These are phyloP conservation scores for Alternaria sp. DNA, from an alignment of 2,329 filamentous ascomycete genomes.

Conservation along the genomic window DNA sequence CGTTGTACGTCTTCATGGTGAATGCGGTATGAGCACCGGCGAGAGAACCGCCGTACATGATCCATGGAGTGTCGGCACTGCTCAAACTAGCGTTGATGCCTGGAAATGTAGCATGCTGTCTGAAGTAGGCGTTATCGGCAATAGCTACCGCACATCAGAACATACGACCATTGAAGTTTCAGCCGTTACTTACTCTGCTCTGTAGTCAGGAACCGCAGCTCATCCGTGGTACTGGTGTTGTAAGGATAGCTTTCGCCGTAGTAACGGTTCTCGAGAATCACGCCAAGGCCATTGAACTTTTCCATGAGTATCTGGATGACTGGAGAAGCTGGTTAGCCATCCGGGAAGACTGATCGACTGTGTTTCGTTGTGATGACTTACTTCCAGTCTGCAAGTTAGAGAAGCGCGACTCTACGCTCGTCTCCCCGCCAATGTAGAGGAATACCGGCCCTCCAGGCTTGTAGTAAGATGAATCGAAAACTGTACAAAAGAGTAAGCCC, in stretches of 20 bases:
- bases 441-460: slow-evolving; percentile 60
- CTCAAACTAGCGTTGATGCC: slow-evolving; percentile 52
- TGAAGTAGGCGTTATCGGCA: slow-evolving; percentile 61
- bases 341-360: not conserved
- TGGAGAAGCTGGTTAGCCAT: slow-evolving; percentile 15
- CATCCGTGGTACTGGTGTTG: slow-evolving; percentile 56
- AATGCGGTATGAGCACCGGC: slow-evolving; percentile 55
- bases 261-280: slow-evolving; percentile 61
- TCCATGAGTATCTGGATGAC: slow-evolving; percentile 63
- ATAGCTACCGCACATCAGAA: slow-evolving; percentile 42
- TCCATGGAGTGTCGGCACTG: slow-evolving; percentile 55
- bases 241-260: slow-evolving; percentile 59
- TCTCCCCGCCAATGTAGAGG: slow-evolving; percentile 57
- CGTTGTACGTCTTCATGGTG: slow-evolving; percentile 55
- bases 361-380: slow-evolving; percentile 19
- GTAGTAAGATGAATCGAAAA: slow-evolving; percentile 61
- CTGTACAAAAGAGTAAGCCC: not conserved
- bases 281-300: slow-evolving; percentile 60
- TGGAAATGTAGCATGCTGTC: slow-evolving; percentile 55
- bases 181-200: slow-evolving; percentile 50
- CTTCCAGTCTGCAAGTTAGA: slow-evolving; percentile 51
- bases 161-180: fast-evolving
- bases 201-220: slow-evolving; percentile 58
- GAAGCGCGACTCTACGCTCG: slow-evolving; percentile 46
- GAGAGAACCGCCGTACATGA: slow-evolving; percentile 54